A percentile compares a stretch with the other conserved stretches of the same genome.
phyloP scores from a whole-genome alignment of 106 monocot genomes.

The Allium sativum region DNA sequence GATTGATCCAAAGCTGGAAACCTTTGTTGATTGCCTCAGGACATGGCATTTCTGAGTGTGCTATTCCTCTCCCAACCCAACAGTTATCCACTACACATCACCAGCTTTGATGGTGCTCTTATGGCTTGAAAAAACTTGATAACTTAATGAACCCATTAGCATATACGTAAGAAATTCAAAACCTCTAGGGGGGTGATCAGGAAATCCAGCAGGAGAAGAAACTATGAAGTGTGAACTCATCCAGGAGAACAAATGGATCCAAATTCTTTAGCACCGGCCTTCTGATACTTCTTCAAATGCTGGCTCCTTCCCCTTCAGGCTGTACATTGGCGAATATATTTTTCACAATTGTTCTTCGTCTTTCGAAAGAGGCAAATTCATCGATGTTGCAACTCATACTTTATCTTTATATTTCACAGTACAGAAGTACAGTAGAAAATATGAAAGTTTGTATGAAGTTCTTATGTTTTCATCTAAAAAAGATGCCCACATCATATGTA shows the following conservation, averaged over 20 bases:
- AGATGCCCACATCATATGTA: too few species aligned
- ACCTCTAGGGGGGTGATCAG: conserved; percentile 73
- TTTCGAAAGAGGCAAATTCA: neutral
- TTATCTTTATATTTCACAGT: too few species aligned
- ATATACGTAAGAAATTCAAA: conserved; percentile 73
- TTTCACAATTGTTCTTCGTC: neutral
- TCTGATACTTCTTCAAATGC: conserved; percentile 41
- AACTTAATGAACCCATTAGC: conserved; percentile 53
- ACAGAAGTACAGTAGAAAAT: too few species aligned
- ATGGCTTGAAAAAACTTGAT: conserved; percentile 68
- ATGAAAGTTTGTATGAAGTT: too few species aligned
- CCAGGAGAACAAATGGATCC: conserved; percentile 61
- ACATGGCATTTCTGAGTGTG: conserved; percentile 75
- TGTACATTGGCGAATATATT: neutral
- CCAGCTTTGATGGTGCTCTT: conserved; percentile 61
- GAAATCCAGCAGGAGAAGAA: conserved; percentile 56
- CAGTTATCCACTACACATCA: conserved; percentile 94
- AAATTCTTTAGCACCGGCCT: conserved; percentile 49
- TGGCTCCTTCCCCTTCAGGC: neutral
- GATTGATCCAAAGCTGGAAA: conserved; percentile 89
- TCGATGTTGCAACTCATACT: too few species aligned
- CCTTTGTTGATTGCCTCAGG: conserved; percentile 43
- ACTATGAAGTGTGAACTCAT: conserved; percentile 51
- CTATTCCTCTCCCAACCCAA: conserved; percentile 69
- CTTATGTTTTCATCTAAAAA: too few species aligned